Conservation (phyloP, 2,329 filamentous ascomycete genomes). For the Chrysosphaeria jannelii region DNA sequence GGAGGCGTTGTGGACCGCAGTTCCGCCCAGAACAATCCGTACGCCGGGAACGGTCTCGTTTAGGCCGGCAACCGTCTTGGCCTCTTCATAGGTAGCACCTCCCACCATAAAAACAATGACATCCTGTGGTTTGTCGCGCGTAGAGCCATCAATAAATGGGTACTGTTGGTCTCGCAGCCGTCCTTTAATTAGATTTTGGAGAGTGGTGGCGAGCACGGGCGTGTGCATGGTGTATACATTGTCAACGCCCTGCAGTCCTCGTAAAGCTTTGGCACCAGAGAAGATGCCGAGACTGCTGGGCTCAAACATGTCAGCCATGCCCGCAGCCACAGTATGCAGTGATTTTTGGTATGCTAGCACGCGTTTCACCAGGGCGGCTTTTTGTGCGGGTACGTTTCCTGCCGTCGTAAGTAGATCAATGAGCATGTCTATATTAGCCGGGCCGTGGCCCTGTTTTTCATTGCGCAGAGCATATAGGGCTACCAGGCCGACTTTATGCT, state of each 20-base stretch:
- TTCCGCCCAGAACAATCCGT: slow-evolving; percentile 68
- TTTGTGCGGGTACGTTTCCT: slow-evolving; percentile 46
- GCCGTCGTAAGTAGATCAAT: slow-evolving; percentile 64
- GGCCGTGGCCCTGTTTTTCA: slow-evolving; percentile 54
- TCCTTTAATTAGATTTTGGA: slow-evolving; percentile 85
- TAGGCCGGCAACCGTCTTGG: slow-evolving; percentile 81
- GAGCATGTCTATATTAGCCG: slow-evolving; percentile 54
- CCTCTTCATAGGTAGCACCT: slow-evolving; percentile 85
- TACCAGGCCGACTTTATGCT: slow-evolving; percentile 70
- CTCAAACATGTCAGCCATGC: slow-evolving; percentile 79
- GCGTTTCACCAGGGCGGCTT: slow-evolving; percentile 53
- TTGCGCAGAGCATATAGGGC: slow-evolving; percentile 90
- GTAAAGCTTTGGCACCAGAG: slow-evolving; percentile 48
- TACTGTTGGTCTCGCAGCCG: slow-evolving; percentile 63
- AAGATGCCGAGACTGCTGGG: slow-evolving; percentile 78
- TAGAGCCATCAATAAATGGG: slow-evolving; percentile 76
- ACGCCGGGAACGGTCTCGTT: slow-evolving; percentile 77
- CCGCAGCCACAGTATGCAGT: slow-evolving; percentile 44
- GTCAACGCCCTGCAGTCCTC: slow-evolving; percentile 86
- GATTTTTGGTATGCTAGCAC: slow-evolving; percentile 66
- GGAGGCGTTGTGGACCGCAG: slow-evolving; percentile 59
- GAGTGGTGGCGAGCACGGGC: slow-evolving; percentile 54
- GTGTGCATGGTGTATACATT: slow-evolving; percentile 98
- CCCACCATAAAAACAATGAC: slow-evolving; percentile 86
- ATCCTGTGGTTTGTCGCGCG: slow-evolving; percentile 86